Evolutionary conservation across 1,284 basidiomycete species (phyloP), one percentile per base, ranked within the genome.

Genomic region (Austroboletus novae-zelandiae): DNA sequence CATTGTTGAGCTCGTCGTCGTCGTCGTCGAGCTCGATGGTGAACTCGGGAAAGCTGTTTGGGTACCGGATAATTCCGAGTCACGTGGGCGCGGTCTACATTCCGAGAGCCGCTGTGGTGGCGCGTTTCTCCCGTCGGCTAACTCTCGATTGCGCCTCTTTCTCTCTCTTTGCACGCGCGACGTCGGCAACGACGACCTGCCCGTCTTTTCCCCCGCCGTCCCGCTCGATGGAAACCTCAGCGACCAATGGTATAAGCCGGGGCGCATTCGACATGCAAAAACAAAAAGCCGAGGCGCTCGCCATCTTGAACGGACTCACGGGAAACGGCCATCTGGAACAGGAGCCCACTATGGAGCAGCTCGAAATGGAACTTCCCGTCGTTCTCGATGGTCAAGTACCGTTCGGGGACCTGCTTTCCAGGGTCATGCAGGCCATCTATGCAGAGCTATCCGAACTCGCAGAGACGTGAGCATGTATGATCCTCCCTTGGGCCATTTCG

Each of bases 401-500:
- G 0, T 74, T 96, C 8, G 80, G 81, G 41, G 87, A 90, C 41
- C 66, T 94, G 40, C 76, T 94, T 27, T 88, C 88, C 40, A 77
- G 90, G 49, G 77, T 91, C 43, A 78, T 82, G 57, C 90, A 92
- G 66, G 76, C 84, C 39, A 86, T 91, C 57, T 95, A 91, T 69
- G 84, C 89, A 32, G 89, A 93, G 59, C 72, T 95, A 37, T 83
- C 82, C 3, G 92, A 91, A 67, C 73, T 92, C 63, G 83, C 87
- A 43, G 93, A 95, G 74, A 94, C 91, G 86, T 93, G 67, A 68
- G 88, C 69, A 20, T 49, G 41, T 39, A 31, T 31, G 35, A 30
- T 23, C 27, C 34, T 29, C 50, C 35, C 35, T 14, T 34, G 29
- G 43, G n/a, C 23, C 25, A 2, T 13, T 43, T 31, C 40, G 27